Evolutionary conservation across 257 asterid species (phyloP), one percentile per base, ranked within the genome.

Genomic region (Nicotiana obtusifolia): DNA sequence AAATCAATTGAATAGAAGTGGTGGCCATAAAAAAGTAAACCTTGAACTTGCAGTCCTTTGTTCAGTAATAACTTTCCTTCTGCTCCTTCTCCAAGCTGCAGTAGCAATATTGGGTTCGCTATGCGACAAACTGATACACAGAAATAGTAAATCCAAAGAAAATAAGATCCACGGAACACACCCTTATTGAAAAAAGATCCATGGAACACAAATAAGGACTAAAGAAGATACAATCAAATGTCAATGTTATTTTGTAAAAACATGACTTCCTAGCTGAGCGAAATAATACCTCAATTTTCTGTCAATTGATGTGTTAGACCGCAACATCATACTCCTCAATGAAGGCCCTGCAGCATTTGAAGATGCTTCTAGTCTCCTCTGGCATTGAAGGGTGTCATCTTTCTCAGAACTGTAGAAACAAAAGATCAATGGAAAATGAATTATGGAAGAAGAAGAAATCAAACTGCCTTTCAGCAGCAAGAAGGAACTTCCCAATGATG

Each of bases 1-100:
- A 30, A 37, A 64, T 47, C 62, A 73, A 54, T 52, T 10, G 83
- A 87, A 85, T 76, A 85, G 37, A 78, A 81, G 28, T 65, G 61
- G 28, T 57, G 83, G 86, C 76, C 76, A 82, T 80, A 66, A 80
- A 85, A 64, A 81, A 49, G 61, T 81, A 61, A 83, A 96, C 99
- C 99, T 96, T 87, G 99, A 94, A 86, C 98, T 92, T 49, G 98
- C 97, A 84, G 99, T 96, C 90, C 97, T 88, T 85, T 89, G 94
- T 87, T 94, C 98, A 66, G 95, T 90, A 89, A 92, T 90, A 78
- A 83, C 95, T 87, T 94, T 92, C 85, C 97, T 94, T 88, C 97
- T 87, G 92, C 99, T 91, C 92, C 97, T 92, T 81, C 97, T 90
- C 98, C 99, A 96, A 89, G 94, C 91, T 73, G 94, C 87, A 80